Conservation (phyloP, 2,329 filamentous ascomycete genomes). For the Pezicula carpinea region DNA sequence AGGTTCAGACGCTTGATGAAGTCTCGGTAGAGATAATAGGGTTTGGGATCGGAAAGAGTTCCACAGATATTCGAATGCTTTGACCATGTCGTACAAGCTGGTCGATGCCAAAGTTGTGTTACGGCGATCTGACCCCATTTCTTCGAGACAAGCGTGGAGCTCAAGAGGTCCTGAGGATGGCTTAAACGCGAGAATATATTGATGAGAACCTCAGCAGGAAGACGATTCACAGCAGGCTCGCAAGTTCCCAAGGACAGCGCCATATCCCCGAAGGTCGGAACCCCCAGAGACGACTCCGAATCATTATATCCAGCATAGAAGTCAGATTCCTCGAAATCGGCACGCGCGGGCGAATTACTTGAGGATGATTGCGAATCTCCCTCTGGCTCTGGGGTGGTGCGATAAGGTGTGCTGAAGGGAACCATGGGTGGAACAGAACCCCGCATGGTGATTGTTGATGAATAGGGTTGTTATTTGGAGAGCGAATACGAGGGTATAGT, state of each 20-base stretch:
- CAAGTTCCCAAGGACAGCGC: constrained; percentile 64
- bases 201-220: constrained; percentile 94
- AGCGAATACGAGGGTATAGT: neutral
- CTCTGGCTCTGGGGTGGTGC: constrained; percentile 23
- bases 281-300: constrained; percentile 85
- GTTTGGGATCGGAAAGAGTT: constrained; percentile 66
- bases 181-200: constrained; percentile 82
- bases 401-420: constrained; percentile 21
- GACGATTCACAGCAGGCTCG: constrained; percentile 72
- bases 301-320: constrained; percentile 88
- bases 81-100: constrained; percentile 81
- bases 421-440: constrained; percentile 19
- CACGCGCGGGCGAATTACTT: constrained; percentile 69
- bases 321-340: constrained; percentile 87
- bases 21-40: constrained; percentile 83
- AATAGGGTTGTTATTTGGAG: neutral
- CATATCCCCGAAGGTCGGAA: constrained; percentile 72
- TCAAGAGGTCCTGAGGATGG: constrained; percentile 70
- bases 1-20: constrained; percentile 92
- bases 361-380: constrained; percentile 40
- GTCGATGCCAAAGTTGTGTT: constrained; percentile 90
- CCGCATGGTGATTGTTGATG: constrained; percentile 18
- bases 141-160: constrained; percentile 91
- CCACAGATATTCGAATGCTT: constrained; percentile 77
- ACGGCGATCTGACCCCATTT: constrained; percentile 91